Conservation (phyloP, 139 green algal genomes). For the Chlamydomonas schloesseri region DNA sequence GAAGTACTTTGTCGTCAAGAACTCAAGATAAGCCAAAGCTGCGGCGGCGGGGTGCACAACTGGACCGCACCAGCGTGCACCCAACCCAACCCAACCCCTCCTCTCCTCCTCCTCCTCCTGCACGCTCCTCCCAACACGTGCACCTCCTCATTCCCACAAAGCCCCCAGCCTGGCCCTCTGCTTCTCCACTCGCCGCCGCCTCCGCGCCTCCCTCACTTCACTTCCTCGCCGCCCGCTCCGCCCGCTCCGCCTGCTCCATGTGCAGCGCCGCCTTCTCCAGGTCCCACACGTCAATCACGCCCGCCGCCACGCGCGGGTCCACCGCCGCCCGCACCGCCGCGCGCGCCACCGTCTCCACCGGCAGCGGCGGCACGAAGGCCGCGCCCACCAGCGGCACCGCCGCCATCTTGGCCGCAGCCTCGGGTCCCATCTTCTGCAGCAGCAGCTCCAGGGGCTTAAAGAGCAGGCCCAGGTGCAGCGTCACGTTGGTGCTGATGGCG, state of each 20-base stretch:
- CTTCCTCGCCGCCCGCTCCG: too few relatives aligned
- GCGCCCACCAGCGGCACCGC: constrained; percentile 77
- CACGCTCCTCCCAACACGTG: too few relatives aligned
- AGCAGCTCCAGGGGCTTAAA: constrained; percentile 69
- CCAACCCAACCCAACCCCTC: too few relatives aligned
- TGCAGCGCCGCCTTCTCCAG: constrained; percentile 47
- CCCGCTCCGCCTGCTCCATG: not conserved
- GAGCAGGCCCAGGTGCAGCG: constrained; percentile 74
- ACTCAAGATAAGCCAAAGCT: too few relatives aligned
- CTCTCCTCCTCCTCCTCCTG: too few relatives aligned
- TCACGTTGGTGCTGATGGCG: constrained; percentile 56
- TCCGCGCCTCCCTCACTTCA: not conserved
- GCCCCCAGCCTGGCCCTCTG: too few relatives aligned
- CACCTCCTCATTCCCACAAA: too few relatives aligned
- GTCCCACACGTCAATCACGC: constrained; percentile 82
- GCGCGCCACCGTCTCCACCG: constrained; percentile 78
- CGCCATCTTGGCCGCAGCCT: constrained; percentile 59
- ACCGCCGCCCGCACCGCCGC: constrained; percentile 84
- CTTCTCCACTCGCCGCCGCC: too few relatives aligned
- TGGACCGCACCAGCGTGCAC: too few relatives aligned
- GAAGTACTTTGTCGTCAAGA: too few relatives aligned
- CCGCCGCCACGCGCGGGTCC: constrained; percentile 73
- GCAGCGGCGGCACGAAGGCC: constrained; percentile 79
- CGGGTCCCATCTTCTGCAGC: constrained; percentile 38
- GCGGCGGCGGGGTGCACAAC: too few relatives aligned